Evolutionary conservation across 2,329 filamentous ascomycete genomes (phyloP), one percentile per base, ranked within the genome.

Genomic region (Atkinsonella hypoxylon): DNA sequence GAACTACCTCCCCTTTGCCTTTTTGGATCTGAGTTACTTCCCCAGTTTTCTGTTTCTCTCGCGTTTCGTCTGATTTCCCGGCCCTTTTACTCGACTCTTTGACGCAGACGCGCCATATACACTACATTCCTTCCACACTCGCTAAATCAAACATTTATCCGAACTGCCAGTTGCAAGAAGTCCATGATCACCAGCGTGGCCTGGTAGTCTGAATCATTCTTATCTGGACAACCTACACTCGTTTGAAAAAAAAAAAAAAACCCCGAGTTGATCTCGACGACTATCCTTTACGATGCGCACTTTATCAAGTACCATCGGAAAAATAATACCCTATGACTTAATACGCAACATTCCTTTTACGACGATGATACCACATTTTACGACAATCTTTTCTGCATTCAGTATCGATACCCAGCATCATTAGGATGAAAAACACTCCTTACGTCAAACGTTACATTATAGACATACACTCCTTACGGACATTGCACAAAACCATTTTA

Each of bases 391-490:
- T 50, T 45, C 31, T 32, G 22, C 41, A 50, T 45, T n/a, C 13
- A 46, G 31, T 11, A 32, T 26, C 31, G 48, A 50, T 50, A 50
- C 48, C 48, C 48, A 45, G 32, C 34, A 61, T 62, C 44, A 46
- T 57, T 59, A 60, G 59, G 42, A 70, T 70, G 69, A 64, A 68
- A 68, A 60, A 68, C 70, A 66, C 67, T 74, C 71, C 69, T 71
- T 73, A 67, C 63, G 65, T 41, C 12, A 39, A 32, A 51, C 17
- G 30, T n/a, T 38, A 30, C 31, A 36, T 40, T 40, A 50, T 50
- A 46, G 48, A 46, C 31, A 54, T 48, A 31, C 54, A 54, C 52
- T 54, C 54, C 54, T 50, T 55, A 50, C 48, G 54, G 54, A 55
- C 43, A 32, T 17, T 31, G 45, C 31, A 51, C 39, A 20, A 43